phyloP scores from a whole-genome alignment of 495 filamentous ascomycete genomes.

The Aspergillus heteromorphus region DNA sequence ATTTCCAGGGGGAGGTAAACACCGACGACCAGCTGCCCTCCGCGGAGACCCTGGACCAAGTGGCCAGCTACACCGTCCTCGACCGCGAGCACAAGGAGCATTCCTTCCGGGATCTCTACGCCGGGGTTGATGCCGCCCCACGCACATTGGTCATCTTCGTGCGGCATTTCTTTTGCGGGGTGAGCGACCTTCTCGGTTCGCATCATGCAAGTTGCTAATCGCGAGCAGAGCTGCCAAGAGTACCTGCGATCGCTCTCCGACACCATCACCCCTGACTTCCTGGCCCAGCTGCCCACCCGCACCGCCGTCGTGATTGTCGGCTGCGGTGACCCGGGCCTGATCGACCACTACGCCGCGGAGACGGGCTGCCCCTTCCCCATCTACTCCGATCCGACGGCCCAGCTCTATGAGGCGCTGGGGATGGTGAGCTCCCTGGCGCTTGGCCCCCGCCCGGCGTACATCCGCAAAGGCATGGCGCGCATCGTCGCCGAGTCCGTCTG shows the following conservation, averaged over 20 bases:
- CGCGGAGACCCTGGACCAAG: conserved; percentile 38
- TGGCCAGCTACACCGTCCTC: conserved; percentile 55
- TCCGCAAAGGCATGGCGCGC: conserved; percentile 44
- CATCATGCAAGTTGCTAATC: not conserved
- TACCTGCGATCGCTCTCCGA: conserved; percentile 54
- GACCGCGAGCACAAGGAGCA: conserved; percentile 57
- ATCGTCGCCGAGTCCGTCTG: conserved; percentile 45
- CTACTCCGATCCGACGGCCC: conserved; percentile 68
- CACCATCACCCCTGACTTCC: conserved; percentile 49
- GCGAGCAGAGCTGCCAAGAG: conserved; percentile 61
- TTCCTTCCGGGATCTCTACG: conserved; percentile 65
- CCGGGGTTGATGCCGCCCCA: conserved; percentile 45
- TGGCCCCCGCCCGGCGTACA: conserved; percentile 64
- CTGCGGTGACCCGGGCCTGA: conserved; percentile 70
- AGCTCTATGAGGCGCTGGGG: conserved; percentile 65
- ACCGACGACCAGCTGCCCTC: conserved; percentile 52
- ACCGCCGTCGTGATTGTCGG: conserved; percentile 72
- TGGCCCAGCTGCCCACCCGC: conserved; percentile 41
- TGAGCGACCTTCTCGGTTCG: conserved; percentile 36
- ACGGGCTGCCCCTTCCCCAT: conserved; percentile 72
- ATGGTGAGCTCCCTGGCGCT: conserved; percentile 61
- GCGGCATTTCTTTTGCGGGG: conserved; percentile 86
- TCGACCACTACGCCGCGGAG: conserved; percentile 57
- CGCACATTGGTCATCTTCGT: conserved; percentile 75
- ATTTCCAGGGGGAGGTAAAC: too few species aligned